phyloP scores from a whole-genome alignment of 2,329 filamentous ascomycete species.

The Aureobasidium sp. region DNA sequence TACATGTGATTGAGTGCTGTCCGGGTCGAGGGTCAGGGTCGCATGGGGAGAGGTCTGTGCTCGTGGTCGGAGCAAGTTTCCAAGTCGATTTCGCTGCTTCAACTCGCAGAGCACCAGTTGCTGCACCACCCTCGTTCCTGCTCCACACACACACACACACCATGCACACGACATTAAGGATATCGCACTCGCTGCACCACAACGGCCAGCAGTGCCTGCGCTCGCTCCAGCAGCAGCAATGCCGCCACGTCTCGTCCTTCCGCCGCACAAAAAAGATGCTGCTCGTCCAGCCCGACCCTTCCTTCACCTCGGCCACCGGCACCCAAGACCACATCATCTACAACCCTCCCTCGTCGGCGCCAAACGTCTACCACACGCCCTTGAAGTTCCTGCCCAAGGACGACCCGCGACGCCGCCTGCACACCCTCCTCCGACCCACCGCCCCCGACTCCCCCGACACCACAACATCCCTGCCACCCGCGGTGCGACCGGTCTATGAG shows the following conservation, averaged over 20 bases:
- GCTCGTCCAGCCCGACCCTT: constrained; percentile 35
- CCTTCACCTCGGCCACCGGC: constrained; percentile 29
- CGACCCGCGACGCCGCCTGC: constrained; percentile 45
- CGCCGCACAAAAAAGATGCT: constrained; percentile 40
- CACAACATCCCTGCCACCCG: constrained; percentile 26
- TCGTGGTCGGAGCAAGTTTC: neutral
- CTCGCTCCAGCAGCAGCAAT: constrained; percentile 19
- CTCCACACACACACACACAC: neutral
- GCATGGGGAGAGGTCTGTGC: constrained; percentile 3
- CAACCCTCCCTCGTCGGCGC: constrained; percentile 57
- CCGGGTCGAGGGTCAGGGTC: neutral
- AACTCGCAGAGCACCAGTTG: neutral
- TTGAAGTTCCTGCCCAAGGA: constrained; percentile 53
- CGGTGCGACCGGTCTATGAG: constrained; percentile 42
- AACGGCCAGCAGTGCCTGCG: constrained; percentile 2
- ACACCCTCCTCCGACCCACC: constrained; percentile 21
- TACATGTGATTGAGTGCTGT: neutral
- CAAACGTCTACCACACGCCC: constrained; percentile 56
- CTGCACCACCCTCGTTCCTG: neutral
- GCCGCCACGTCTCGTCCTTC: constrained; percentile 36
- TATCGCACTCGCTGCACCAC: constrained; percentile 11
- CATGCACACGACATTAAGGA: constrained; percentile 10
- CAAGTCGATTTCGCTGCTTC: constrained; percentile 1
- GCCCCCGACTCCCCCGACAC: constrained; percentile 20
- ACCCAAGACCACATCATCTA: constrained; percentile 48